A percentile compares a stretch with the other conserved stretches of the same genome.
Evolutionary conservation across 352 stramenopile species (phyloP).

Genomic region (Pythium scleroteichum): DNA sequence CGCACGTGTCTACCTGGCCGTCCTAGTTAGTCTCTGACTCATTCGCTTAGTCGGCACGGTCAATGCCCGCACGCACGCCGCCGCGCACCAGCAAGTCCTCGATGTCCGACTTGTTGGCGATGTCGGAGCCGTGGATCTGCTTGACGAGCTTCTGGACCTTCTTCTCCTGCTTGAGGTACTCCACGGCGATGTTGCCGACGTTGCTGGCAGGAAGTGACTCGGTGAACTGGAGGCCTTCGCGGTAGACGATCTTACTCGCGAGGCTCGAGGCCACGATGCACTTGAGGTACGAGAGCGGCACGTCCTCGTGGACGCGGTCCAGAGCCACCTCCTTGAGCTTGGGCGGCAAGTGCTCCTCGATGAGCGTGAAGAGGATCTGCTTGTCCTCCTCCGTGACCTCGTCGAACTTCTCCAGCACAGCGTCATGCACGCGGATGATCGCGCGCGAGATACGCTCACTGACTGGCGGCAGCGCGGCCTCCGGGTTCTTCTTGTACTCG

Average conservation of each 20-base stretch:
- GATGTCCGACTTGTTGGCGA: conserved; percentile 68
- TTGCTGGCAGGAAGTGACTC: conserved; percentile 91
- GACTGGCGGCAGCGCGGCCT: conserved; percentile 86
- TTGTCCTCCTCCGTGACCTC: conserved; percentile 86
- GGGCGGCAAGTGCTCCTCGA: conserved; percentile 91
- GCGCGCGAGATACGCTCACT: conserved; percentile 95
- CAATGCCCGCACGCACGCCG: conserved; percentile 73
- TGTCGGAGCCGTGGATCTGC: conserved; percentile 50
- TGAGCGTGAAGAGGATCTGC: conserved; percentile 78
- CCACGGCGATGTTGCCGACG: conserved; percentile 89
- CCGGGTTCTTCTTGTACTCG: conserved; percentile 93
- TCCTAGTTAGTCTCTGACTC: neutral
- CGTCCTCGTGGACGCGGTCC: conserved; percentile 90
- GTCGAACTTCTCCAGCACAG: conserved; percentile 91
- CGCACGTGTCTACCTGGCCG: no score
- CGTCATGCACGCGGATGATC: conserved; percentile 97
- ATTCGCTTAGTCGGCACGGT: conserved; percentile 29
- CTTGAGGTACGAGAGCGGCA: conserved; percentile 96
- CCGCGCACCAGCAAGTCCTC: conserved; percentile 71
- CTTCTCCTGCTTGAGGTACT: conserved; percentile 96
- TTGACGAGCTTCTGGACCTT: conserved; percentile 88
- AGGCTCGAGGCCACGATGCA: conserved; percentile 96
- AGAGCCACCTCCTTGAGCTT: conserved; percentile 94
- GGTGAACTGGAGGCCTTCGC: conserved; percentile 96
- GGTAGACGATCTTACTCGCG: conserved; percentile 98